phyloP scores from a whole-genome alignment of 1,284 basidiomycete species.

The Vanrija sp. region DNA sequence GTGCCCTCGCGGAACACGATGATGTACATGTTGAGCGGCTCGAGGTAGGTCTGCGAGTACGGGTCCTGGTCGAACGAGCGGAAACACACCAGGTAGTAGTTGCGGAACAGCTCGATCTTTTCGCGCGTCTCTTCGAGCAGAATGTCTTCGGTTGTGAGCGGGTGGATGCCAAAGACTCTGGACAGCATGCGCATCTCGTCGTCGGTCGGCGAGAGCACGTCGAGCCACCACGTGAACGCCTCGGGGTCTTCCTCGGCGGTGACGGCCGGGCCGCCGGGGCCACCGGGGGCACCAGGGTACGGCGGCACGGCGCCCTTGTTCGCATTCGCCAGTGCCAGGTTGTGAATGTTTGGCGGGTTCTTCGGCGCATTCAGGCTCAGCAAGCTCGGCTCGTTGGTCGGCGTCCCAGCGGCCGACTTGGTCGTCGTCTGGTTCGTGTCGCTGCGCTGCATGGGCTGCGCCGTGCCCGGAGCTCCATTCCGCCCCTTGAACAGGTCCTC shows the following conservation, averaged over 20 bases:
- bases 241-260: slow-evolving; percentile 52
- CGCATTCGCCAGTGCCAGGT: background rate
- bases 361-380: slow-evolving; percentile 7
- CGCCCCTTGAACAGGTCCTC: slow-evolving; percentile 72
- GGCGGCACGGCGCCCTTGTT: background rate
- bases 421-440: background rate
- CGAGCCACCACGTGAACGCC: slow-evolving; percentile 93
- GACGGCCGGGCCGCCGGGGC: background rate
- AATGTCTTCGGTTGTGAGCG: slow-evolving; percentile 98
- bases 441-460: background rate
- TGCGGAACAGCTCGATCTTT: slow-evolving; percentile 98
- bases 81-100: slow-evolving; percentile 99
- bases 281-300: slow-evolving; percentile 7
- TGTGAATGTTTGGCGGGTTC: background rate
- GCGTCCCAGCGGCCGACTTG: no score
- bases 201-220: slow-evolving; percentile 89
- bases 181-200: slow-evolving; percentile 97
- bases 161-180: slow-evolving; percentile 95
- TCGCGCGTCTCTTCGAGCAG: slow-evolving; percentile 99
- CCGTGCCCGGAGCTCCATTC: slow-evolving; percentile 1
- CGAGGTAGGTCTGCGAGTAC: slow-evolving; percentile 94
- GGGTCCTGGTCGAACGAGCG: slow-evolving; percentile 98
- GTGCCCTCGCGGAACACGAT: slow-evolving; percentile 99
- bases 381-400: slow-evolving; percentile 14
- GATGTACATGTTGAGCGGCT: slow-evolving; percentile 99